Evolutionary conservation across 148 eudicot genomes (phyloP), one percentile per base, ranked within the genome.

Genomic region (Cornus controversa): DNA sequence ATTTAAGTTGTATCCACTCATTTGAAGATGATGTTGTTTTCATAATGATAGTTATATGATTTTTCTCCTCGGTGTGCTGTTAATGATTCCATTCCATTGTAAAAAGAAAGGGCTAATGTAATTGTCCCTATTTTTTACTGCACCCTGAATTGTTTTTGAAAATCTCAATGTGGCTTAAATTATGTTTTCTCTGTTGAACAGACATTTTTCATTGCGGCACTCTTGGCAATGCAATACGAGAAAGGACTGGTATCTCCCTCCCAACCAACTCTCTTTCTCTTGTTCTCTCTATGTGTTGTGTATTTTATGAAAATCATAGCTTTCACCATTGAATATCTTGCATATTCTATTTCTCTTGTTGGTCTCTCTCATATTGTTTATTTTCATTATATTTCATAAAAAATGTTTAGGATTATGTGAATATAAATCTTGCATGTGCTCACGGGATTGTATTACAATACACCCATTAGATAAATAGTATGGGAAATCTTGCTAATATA

Each of bases 201-300:
- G 98, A 94, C 98, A 74, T 94, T 94, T 82, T 94, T 92, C 89
- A 94, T 92, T 80, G 98, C 98, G 74, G 98, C 97, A 69, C 92
- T 94, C 75, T 87, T 94, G 88, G 98, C 98, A 78, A 94, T 94
- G 98, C 98, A 94, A 81, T 94, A 92, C 71, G 83, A 93, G 57
- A 91, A 87, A 83, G 87, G 88, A 78, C 85, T 95, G 98, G 98
- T 95, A 95, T 71, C 70, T 77, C 40, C 66, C 73, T 31, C 4
- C 36, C 31, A 72, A 24, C 45, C 27, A 67, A 75, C 42, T 67
- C 54, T 14, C 40, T 9, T 47, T 23, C 3, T 57, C 66, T 80
- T 54, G 70, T 23, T 79, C 82, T 69, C 75, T 2, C 63, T 14
- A 27, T 25, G 25, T 42, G n/a, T 64, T 34, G 37, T 47, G 10